Evolutionary conservation across 768 basidiomycete species (phyloP), one percentile per base, ranked within the genome.

Genomic region (Kwoniella newhampshirensis): DNA sequence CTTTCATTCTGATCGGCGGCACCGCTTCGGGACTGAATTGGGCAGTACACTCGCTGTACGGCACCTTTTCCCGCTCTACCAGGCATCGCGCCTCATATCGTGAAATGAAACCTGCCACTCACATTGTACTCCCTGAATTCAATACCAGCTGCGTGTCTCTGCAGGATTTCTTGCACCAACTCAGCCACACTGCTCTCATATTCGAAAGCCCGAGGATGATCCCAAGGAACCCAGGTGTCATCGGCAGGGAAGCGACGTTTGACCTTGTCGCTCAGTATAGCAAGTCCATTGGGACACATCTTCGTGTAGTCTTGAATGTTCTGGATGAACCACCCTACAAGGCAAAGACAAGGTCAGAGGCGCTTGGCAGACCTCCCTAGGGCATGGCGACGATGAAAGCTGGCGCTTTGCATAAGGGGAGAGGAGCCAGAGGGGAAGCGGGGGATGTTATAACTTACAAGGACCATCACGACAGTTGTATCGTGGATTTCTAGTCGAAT

Each of bases 401-500:
- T n/a, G n/a, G n/a, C n/a, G n/a, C n/a, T n/a, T n/a, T n/a, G 13
- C 39, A 54, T 49, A n/a, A 57, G 32, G 13, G n/a, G n/a, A n/a
- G n/a, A n/a, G 36, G n/a, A n/a, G n/a, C 36, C 36, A 37, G 36
- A 37, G 36, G 36, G 36, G n/a, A 37, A 37, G n/a, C n/a, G n/a
- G n/a, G 36, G n/a, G n/a, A n/a, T n/a, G n/a, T n/a, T n/a, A n/a
- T n/a, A 42, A 56, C 64, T 59, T 32, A 67, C 93, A 98, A 3
- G 96, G 94, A 6, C 91, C 91, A 74, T 99, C 96, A 50, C 96
- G 86, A 4, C 91, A 98, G 76, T 98, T 98, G 77, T 78, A 90
- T 86, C 92, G 81, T 17, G 93, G 93, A 57, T 79, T 87, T 46
- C 86, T 84, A 23, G 87, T 81, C 12, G 92, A 96, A 77, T 98